Conservation (phyloP, 257 asterid species). For the Solanum rostratum region DNA sequence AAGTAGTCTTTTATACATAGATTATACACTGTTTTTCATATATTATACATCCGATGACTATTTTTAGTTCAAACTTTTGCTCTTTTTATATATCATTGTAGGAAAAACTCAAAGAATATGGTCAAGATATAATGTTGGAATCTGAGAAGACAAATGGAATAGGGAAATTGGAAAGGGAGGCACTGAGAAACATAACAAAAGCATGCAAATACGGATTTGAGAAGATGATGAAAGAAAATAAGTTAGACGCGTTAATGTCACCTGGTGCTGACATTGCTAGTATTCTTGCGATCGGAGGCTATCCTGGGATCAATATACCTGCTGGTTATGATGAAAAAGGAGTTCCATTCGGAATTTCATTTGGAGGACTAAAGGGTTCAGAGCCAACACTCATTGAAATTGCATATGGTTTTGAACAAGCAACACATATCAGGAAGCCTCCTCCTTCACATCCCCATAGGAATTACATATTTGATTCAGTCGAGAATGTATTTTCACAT, state of each 20-base stretch:
- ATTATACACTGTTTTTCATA: background rate
- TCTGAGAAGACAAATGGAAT: conserved; percentile 33
- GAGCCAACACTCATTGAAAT: conserved; percentile 44
- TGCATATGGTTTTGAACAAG: conserved; percentile 48
- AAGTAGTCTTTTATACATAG: background rate
- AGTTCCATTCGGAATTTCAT: conserved; percentile 31
- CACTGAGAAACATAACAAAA: conserved; percentile 1
- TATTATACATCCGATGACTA: background rate
- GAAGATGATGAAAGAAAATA: conserved; percentile 22
- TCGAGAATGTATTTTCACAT: background rate
- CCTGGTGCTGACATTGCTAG: background rate
- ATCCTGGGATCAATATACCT: conserved; percentile 38
- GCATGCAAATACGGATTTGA: conserved; percentile 16
- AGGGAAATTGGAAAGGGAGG: conserved; percentile 17
- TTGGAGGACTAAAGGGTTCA: conserved; percentile 37
- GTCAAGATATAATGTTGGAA: conserved; percentile 18
- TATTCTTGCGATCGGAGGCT: conserved; percentile 29
- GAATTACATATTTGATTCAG: background rate
- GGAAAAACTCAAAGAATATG: conserved; percentile 22
- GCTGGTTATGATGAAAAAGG: conserved; percentile 29
- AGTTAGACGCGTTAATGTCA: conserved; percentile 29
- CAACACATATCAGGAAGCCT: conserved; percentile 39
- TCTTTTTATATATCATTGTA: background rate
- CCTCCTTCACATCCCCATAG: conserved; percentile 13
- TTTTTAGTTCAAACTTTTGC: background rate